phyloP scores from a whole-genome alignment of 257 asterid genomes.

The Solanum clarkiae region DNA sequence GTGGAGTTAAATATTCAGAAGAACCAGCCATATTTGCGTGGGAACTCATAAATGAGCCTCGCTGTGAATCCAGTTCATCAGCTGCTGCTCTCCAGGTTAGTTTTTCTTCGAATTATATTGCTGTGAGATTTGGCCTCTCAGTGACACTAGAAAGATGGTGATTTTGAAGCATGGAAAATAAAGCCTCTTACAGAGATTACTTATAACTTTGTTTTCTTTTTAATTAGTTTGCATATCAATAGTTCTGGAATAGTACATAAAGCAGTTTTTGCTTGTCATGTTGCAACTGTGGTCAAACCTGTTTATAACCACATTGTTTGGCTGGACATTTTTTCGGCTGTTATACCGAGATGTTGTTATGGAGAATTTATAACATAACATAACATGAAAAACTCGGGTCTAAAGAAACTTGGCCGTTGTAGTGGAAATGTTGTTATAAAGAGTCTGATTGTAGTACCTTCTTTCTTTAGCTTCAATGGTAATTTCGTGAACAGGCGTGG shows the following conservation, averaged over 20 bases:
- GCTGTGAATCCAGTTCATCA: constrained; percentile 33
- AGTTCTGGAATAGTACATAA: not conserved
- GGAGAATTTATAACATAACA: not conserved
- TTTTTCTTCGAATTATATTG: not conserved
- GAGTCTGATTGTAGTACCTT: not conserved
- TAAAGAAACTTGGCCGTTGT: not conserved
- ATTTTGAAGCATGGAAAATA: not conserved
- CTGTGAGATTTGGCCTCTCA: not conserved
- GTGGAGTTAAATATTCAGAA: constrained; percentile 31
- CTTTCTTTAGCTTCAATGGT: not conserved
- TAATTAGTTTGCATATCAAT: not conserved
- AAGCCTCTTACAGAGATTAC: not conserved
- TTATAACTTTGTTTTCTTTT: not conserved
- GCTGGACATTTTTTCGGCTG: not conserved
- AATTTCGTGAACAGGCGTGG: constrained; percentile 26
- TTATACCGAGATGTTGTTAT: not conserved
- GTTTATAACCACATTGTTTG: not conserved
- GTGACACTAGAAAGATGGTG: not conserved
- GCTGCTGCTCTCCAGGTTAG: constrained; percentile 41
- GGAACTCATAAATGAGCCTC: constrained; percentile 59
- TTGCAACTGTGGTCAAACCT: not conserved
- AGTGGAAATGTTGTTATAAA: not conserved
- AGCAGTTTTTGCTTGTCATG: not conserved
- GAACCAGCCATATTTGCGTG: constrained; percentile 52
- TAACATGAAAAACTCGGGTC: not conserved